These are phyloP conservation scores for Terfezia boudieri DNA, from an alignment of 495 filamentous ascomycete genomes.

Conservation along the genomic window DNA sequence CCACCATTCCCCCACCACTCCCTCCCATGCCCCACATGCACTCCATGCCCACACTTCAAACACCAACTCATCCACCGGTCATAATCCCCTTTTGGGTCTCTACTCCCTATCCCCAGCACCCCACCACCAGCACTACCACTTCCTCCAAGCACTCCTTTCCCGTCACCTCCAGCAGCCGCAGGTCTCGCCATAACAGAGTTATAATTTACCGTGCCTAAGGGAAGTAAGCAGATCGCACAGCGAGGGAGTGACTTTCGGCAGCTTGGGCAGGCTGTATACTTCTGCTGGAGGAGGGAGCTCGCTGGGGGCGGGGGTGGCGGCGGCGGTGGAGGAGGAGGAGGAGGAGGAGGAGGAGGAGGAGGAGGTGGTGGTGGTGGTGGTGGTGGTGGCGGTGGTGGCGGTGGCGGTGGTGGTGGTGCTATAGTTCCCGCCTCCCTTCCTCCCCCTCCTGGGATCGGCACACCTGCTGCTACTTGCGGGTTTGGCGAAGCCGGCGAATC, in stretches of 20 bases:
- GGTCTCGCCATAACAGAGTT: constrained; percentile 29
- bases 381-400: constrained; percentile 2
- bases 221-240: constrained; percentile 69
- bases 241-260: constrained; percentile 76
- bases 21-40: constrained; percentile 68
- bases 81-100: constrained; percentile 10
- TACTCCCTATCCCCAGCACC: constrained; percentile 30
- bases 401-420: background rate
- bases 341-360: background rate
- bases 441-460: no score
- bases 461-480: no score
- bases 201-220: constrained; percentile 39
- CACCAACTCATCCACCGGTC: constrained; percentile 45
- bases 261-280: constrained; percentile 46
- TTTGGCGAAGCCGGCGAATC: no score
- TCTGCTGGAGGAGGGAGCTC: background rate
- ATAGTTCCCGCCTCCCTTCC: background rate
- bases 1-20: constrained; percentile 46
- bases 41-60: constrained; percentile 67
- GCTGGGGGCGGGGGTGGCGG: background rate
- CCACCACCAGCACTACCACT: constrained; percentile 35
- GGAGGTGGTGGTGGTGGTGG: background rate
- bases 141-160: constrained; percentile 27
- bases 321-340: background rate
- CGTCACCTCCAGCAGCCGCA: constrained; percentile 33